Percentiles rank a stretch among this genome's conserved stretches.
These are phyloP conservation scores for Calonectria leucothoes DNA, from an alignment of 2,329 filamentous ascomycete species.

Conservation along the genomic window DNA sequence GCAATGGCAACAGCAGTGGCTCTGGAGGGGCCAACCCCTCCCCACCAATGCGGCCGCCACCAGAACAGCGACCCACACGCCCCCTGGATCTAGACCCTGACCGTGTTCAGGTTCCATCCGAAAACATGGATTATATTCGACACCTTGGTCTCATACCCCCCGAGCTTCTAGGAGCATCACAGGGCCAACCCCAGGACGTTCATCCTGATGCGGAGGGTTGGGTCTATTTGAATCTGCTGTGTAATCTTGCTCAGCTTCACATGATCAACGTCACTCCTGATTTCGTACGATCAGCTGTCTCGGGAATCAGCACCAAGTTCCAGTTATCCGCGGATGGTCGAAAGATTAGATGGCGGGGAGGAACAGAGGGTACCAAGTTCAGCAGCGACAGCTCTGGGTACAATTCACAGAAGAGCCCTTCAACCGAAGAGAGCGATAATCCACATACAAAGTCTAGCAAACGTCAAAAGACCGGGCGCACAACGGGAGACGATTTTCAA, in stretches of 20 bases:
- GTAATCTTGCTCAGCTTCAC: conserved; percentile 86
- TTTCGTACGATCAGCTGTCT: conserved; percentile 79
- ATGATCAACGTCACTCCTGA: conserved; percentile 85
- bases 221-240: conserved; percentile 85
- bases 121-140: conserved; percentile 84
- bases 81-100: conserved; percentile 83
- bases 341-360: conserved; percentile 84
- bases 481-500: conserved; percentile 47
- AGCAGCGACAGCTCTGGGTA: conserved; percentile 72
- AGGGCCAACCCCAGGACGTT: conserved; percentile 55
- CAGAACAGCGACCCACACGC: conserved; percentile 81
- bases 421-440: conserved; percentile 61
- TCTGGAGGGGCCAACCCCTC: conserved; percentile 51
- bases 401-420: conserved; percentile 59
- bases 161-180: conserved; percentile 59
- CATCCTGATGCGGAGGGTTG: conserved; percentile 77
- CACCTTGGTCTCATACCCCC: conserved; percentile 77
- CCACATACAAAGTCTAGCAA: conserved; percentile 59
- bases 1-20: conserved; percentile 49
- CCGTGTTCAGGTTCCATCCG: conserved; percentile 77
- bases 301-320: conserved; percentile 78
- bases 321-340: conserved; percentile 82
- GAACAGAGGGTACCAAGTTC: conserved; percentile 71
- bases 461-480: conserved; percentile 55
- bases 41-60: conserved; percentile 53